phyloP scores from a whole-genome alignment of 2,329 filamentous ascomycete genomes.

The Chaetomiaceae sp. region DNA sequence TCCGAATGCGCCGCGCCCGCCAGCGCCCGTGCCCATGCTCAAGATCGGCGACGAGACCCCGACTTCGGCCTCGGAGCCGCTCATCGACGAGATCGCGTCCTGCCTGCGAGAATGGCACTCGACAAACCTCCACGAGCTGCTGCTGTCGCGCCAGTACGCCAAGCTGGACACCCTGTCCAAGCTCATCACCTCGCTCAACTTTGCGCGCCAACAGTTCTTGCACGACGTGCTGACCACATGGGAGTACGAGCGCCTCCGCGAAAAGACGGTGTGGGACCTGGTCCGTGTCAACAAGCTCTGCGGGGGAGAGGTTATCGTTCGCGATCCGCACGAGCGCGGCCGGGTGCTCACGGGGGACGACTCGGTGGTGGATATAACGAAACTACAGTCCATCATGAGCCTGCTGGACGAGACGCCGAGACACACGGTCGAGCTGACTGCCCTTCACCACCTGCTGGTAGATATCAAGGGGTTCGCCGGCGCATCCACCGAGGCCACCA shows the following conservation, averaged over 20 bases:
- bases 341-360: conserved; percentile 87
- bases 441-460: conserved; percentile 76
- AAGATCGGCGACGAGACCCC: conserved; percentile 97
- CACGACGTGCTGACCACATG: conserved; percentile 88
- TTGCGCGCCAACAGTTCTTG: conserved; percentile 81
- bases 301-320: conserved; percentile 88
- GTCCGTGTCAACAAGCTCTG: conserved; percentile 93
- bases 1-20: conserved; percentile 67
- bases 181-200: conserved; percentile 77
- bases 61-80: conserved; percentile 78
- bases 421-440: conserved; percentile 60
- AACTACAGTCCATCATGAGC: conserved; percentile 93
- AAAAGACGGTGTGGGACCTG: conserved; percentile 92
- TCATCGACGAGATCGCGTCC: conserved; percentile 96
- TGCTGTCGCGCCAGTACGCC: conserved; percentile 77
- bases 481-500: conserved; percentile 68
- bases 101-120: conserved; percentile 98
- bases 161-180: conserved; percentile 76
- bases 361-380: conserved; percentile 86
- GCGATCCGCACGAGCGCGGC: conserved; percentile 77
- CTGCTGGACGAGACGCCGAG: conserved; percentile 79
- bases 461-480: conserved; percentile 81
- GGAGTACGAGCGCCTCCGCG: conserved; percentile 75
- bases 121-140: conserved; percentile 87
- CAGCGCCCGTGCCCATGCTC: conserved; percentile 92